These are phyloP conservation scores for Akanthomyces uredinophilus DNA, from an alignment of 2,329 filamentous ascomycete genomes.

Conservation along the genomic window DNA sequence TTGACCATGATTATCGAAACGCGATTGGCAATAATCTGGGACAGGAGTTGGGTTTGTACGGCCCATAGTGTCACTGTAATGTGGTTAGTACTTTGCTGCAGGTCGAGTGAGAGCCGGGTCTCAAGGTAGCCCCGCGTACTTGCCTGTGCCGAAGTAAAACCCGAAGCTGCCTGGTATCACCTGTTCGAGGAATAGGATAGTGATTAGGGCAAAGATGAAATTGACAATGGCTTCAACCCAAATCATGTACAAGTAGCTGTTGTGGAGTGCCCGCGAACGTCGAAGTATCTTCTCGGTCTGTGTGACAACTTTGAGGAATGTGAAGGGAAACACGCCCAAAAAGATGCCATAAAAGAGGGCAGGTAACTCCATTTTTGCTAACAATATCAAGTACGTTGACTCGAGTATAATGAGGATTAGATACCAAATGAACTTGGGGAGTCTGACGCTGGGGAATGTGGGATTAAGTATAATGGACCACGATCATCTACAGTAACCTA, in stretches of 20 bases:
- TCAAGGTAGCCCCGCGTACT: neutral
- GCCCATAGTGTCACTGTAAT: slow-evolving; percentile 16
- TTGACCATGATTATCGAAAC: slow-evolving; percentile 37
- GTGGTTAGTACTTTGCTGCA: too few relatives aligned
- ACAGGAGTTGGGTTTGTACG: slow-evolving; percentile 34
- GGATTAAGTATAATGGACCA: too few relatives aligned
- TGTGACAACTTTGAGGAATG: slow-evolving; percentile 19
- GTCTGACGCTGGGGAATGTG: too few relatives aligned
- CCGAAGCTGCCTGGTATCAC: neutral
- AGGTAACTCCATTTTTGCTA: slow-evolving; percentile 9
- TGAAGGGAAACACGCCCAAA: slow-evolving; percentile 23
- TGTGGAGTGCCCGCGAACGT: slow-evolving; percentile 18
- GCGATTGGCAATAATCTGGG: slow-evolving; percentile 42
- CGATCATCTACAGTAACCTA: too few relatives aligned
- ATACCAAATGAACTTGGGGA: too few relatives aligned
- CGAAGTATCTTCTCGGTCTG: slow-evolving; percentile 21
- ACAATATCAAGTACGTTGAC: neutral
- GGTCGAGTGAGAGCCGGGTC: too few relatives aligned
- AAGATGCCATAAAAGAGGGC: slow-evolving; percentile 23
- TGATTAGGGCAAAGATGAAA: slow-evolving; percentile 7
- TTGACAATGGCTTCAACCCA: slow-evolving; percentile 6
- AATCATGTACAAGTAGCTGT: slow-evolving; percentile 10
- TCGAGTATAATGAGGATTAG: neutral
- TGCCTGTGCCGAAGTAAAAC: neutral
- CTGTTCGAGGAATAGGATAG: slow-evolving; percentile 3